phyloP scores from a whole-genome alignment of 164 flowering plant genomes.

The Umbellularia californica region DNA sequence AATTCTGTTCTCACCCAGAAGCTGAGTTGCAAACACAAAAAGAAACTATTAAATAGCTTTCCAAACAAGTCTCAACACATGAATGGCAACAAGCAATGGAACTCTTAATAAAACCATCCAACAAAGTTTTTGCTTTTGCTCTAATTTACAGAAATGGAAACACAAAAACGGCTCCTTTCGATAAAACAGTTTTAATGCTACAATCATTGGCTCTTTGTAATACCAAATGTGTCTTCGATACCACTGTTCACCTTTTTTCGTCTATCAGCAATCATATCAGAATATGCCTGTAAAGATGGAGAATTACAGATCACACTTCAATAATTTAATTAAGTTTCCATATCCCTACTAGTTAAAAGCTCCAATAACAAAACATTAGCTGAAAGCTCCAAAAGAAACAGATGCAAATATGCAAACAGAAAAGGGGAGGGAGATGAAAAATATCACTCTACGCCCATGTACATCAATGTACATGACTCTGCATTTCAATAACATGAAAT shows the following conservation, averaged over 20 bases:
- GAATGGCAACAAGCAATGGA: not conserved
- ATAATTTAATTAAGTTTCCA: not conserved
- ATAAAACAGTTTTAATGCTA: not conserved
- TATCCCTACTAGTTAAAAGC: not conserved
- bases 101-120: not conserved
- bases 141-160: not conserved
- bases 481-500: too few relatives aligned
- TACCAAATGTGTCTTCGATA: slow-evolving; percentile 73
- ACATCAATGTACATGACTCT: too few relatives aligned
- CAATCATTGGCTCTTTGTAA: slow-evolving; percentile 27
- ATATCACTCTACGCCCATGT: too few relatives aligned
- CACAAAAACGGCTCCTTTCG: not conserved
- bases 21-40: not conserved
- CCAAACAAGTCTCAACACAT: not conserved
- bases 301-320: not conserved
- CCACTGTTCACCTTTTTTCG: slow-evolving; percentile 55
- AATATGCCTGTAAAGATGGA: slow-evolving; percentile 47
- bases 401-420: too few relatives aligned
- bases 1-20: not conserved
- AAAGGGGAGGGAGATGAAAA: too few relatives aligned
- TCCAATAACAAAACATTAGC: too few relatives aligned
- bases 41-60: not conserved
- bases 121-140: not conserved
- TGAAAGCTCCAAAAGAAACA: too few relatives aligned
- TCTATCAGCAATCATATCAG: slow-evolving; percentile 72